These are phyloP conservation scores for Zopfia rhizophila DNA, from an alignment of 2,329 filamentous ascomycete genomes.

Conservation along the genomic window DNA sequence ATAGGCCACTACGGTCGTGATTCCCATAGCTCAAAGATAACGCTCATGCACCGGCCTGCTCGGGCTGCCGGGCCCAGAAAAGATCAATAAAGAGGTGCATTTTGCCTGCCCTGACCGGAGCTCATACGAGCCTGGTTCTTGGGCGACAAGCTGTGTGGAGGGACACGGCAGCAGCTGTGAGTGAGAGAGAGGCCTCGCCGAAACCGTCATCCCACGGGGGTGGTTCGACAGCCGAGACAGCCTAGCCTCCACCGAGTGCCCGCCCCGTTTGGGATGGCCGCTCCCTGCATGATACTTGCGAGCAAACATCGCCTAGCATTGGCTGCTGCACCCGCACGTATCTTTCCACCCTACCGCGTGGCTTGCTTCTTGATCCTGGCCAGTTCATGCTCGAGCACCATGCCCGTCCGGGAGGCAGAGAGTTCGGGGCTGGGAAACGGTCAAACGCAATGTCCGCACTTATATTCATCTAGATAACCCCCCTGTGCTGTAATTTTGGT, in stretches of 20 bases:
- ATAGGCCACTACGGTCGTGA: too few relatives aligned
- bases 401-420: conserved; percentile 24
- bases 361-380: conserved; percentile 26
- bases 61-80: too few relatives aligned
- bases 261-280: conserved; percentile 22
- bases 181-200: too few relatives aligned
- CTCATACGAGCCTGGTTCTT: too few relatives aligned
- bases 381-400: conserved; percentile 19
- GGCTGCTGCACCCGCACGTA: conserved; percentile 36
- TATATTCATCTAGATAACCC: conserved; percentile 18
- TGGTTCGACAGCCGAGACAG: conserved; percentile 35
- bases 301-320: conserved; percentile 34
- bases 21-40: too few relatives aligned
- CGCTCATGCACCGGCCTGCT: too few relatives aligned
- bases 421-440: conserved; percentile 4
- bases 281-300: conserved; percentile 31
- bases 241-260: conserved; percentile 21
- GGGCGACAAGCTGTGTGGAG: too few relatives aligned
- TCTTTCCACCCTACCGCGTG: conserved; percentile 43
- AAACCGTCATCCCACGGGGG: conserved; percentile 42
- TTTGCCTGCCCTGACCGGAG: too few relatives aligned
- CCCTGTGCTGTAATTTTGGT: conserved; percentile 20
- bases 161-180: too few relatives aligned
- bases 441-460: conserved; percentile 20
- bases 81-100: too few relatives aligned